Evolutionary conservation across 208 protist species (phyloP).

Genomic region (Leishmania major): DNA sequence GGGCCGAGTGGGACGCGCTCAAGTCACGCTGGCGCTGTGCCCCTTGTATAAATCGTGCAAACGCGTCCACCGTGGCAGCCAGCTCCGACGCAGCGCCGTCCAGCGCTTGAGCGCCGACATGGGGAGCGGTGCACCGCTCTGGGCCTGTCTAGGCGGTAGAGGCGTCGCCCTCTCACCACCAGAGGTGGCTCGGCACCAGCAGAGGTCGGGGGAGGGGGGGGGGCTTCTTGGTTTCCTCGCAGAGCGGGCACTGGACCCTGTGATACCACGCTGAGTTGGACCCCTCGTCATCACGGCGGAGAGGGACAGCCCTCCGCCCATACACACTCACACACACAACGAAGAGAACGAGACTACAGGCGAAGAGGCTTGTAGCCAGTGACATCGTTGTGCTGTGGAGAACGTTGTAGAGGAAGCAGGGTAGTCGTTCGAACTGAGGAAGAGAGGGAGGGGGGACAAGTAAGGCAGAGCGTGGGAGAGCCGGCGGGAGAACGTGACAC

Average conservation of each 20-base stretch:
- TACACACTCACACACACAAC: no score
- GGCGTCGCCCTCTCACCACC: background rate
- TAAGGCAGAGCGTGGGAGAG: background rate
- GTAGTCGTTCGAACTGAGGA: background rate
- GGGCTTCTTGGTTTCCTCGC: background rate
- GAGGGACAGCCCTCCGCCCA: background rate
- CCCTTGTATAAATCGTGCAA: background rate
- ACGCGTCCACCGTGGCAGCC: background rate
- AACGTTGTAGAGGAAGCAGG: background rate
- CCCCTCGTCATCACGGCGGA: no score
- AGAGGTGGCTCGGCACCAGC: background rate
- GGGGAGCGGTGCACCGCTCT: background rate
- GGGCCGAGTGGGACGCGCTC: background rate
- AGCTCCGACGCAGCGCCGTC: background rate
- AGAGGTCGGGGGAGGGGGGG: background rate
- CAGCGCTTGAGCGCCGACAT: background rate
- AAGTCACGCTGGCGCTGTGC: background rate
- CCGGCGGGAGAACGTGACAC: slow-evolving; percentile 10
- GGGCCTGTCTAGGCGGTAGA: background rate
- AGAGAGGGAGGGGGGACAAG: background rate
- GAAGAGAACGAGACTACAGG: background rate
- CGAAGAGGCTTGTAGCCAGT: background rate
- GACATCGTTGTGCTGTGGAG: background rate
- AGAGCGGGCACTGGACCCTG: background rate
- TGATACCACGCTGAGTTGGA: background rate